Conservation (phyloP, 148 eudicot species). For the Camellia lanceoleosa region DNA sequence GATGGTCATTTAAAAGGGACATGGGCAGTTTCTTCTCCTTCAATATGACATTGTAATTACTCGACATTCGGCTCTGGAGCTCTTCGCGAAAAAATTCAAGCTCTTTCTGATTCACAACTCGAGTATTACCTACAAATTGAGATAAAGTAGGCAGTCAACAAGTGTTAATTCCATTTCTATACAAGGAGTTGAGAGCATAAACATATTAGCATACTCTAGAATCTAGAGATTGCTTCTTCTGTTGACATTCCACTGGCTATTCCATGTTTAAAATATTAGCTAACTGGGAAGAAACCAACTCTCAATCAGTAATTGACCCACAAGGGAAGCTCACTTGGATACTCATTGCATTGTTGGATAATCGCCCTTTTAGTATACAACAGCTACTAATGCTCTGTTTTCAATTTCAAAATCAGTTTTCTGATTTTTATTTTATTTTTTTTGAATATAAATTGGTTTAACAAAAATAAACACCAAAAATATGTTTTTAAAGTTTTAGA, state of each 20-base stretch:
- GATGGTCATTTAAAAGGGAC: conserved; percentile 82
- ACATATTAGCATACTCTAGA: not conserved
- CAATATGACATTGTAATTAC: conserved; percentile 71
- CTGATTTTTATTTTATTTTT: no score
- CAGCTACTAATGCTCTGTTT: not conserved
- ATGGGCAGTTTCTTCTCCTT: conserved; percentile 77
- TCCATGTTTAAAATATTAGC: not conserved
- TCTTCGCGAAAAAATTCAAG: conserved; percentile 83
- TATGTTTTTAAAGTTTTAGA: no score
- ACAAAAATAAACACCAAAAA: no score
- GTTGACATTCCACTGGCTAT: not conserved
- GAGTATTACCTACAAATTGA: conserved; percentile 55
- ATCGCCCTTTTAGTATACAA: not conserved
- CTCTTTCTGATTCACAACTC: conserved; percentile 70
- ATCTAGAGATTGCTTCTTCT: not conserved
- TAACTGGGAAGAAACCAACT: not conserved
- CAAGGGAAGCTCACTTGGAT: not conserved
- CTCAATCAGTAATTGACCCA: not conserved
- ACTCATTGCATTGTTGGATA: not conserved
- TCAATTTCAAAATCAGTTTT: no score
- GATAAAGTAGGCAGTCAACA: not conserved
- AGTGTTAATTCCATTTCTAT: no score
- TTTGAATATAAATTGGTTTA: no score
- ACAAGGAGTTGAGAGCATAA: not conserved
- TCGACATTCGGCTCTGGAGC: conserved; percentile 56